These are phyloP conservation scores for Tulasnella sp. DNA, from an alignment of 768 basidiomycete species.

Conservation along the genomic window DNA sequence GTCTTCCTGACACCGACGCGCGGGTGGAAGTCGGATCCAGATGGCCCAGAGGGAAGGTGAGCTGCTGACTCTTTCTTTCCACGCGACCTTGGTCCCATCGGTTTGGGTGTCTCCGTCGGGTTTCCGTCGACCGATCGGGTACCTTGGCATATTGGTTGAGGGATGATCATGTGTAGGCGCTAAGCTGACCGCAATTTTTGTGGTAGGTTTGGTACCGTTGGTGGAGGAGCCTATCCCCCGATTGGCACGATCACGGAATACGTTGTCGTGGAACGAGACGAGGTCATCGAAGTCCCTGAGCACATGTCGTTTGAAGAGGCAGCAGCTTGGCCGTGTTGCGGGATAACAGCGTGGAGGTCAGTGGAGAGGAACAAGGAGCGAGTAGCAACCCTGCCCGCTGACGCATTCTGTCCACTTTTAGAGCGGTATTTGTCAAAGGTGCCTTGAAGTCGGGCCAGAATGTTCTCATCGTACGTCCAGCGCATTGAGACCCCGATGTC, in stretches of 20 bases:
- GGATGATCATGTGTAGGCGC: background rate
- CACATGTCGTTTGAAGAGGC: conserved; percentile 61
- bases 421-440: conserved; percentile 60
- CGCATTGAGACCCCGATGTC: background rate
- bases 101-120: background rate
- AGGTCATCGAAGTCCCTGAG: conserved; percentile 55
- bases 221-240: conserved; percentile 45
- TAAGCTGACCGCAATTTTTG: background rate
- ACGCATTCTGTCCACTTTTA: conserved; percentile 28
- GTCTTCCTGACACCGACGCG: conserved; percentile 71
- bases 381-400: background rate
- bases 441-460: conserved; percentile 55
- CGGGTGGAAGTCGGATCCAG: conserved; percentile 62
- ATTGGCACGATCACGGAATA: conserved; percentile 73
- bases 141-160: background rate
- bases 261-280: conserved; percentile 55
- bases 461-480: conserved; percentile 46
- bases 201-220: conserved; percentile 56
- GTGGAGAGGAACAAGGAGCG: conserved; percentile 19
- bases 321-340: conserved; percentile 71
- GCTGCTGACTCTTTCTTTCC: conserved; percentile 21
- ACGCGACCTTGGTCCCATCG: background rate
- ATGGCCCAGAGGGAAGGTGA: conserved; percentile 58
- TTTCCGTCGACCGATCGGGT: background rate
- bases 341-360: conserved; percentile 79